Conservation (phyloP, 495 filamentous ascomycete genomes). For the Podospora pseudocomata region DNA sequence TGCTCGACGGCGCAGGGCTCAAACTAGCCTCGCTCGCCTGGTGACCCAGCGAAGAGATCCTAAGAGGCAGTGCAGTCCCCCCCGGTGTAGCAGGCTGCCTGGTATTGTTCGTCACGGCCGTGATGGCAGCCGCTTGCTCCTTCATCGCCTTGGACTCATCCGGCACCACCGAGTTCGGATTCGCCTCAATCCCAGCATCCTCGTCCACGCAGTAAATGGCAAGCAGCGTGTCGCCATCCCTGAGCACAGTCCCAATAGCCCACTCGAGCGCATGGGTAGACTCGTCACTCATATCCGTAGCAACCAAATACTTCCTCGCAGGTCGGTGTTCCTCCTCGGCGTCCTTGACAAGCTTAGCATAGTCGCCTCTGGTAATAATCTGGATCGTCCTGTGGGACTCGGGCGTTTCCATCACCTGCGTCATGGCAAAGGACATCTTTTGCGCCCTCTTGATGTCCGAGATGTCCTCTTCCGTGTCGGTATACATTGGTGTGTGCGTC, state of each 20-base stretch:
- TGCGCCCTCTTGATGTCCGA: conserved; percentile 83
- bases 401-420: conserved; percentile 70
- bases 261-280: conserved; percentile 92
- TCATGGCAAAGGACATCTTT: conserved; percentile 72
- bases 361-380: conserved; percentile 87
- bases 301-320: conserved; percentile 83
- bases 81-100: conserved; percentile 30
- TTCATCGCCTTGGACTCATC: conserved; percentile 61
- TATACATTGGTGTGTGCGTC: conserved; percentile 72
- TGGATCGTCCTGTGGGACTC: conserved; percentile 74
- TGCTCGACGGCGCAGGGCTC: conserved; percentile 42
- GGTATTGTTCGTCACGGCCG: conserved; percentile 36
- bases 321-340: conserved; percentile 73
- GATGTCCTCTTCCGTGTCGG: conserved; percentile 81
- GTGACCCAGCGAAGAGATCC: conserved; percentile 20
- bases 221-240: conserved; percentile 90
- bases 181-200: conserved; percentile 58
- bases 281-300: conserved; percentile 89
- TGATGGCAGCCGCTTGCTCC: conserved; percentile 61
- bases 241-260: conserved; percentile 93
- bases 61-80: conserved; percentile 23
- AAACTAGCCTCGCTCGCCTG: conserved; percentile 25
- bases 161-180: conserved; percentile 31
- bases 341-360: conserved; percentile 62
- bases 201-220: conserved; percentile 90